Evolutionary conservation across 1,284 basidiomycete species (phyloP), one percentile per base, ranked within the genome.

Genomic region (Marasmius fiardii): DNA sequence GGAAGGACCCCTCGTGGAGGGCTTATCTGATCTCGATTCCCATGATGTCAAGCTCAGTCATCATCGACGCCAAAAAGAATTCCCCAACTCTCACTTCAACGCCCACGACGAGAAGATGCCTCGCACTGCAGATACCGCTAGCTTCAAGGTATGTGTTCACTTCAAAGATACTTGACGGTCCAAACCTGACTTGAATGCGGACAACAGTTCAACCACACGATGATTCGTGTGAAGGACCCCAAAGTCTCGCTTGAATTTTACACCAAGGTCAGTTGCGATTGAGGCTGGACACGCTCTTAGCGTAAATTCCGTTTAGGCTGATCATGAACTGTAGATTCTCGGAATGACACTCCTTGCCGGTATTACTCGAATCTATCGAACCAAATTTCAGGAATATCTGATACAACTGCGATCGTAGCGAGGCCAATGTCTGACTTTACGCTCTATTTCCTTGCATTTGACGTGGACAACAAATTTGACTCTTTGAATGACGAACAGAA

Each of bases 211-310:
- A 93, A 94, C 70, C 92, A 95, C 74, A 92, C 90, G 31, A 94
- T 93, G 92, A 72, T 95, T 66, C 85, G 95, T 62, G 81, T 96
- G 69, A 94, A 90, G 76, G 93, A 97, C 71, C 90, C 93, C 16
- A 85, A 94, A 65, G 76, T 72, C 41, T 93, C 92, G 21, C 63
- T 93, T 61, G 73, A 76, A 41, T 94, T 92, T 70, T 94, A 93
- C 74, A 79, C 81, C 55, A 81, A 90, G 49, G 87, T 81, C 56
- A 60, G 75, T 63, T 33, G 43, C 26, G n/a, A n/a, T n/a, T n/a
- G n/a, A n/a, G n/a, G 10, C 28, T 31, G 28, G 10, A 10, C 28
- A 31, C n/a, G n/a, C n/a, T n/a, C n/a, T n/a, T n/a, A n/a, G n/a
- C n/a, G n/a, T n/a, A n/a, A n/a, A n/a, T n/a, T n/a, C n/a, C n/a